Conservation (phyloP, 2,329 filamentous ascomycete genomes). For the Alternaria ethzedia region DNA sequence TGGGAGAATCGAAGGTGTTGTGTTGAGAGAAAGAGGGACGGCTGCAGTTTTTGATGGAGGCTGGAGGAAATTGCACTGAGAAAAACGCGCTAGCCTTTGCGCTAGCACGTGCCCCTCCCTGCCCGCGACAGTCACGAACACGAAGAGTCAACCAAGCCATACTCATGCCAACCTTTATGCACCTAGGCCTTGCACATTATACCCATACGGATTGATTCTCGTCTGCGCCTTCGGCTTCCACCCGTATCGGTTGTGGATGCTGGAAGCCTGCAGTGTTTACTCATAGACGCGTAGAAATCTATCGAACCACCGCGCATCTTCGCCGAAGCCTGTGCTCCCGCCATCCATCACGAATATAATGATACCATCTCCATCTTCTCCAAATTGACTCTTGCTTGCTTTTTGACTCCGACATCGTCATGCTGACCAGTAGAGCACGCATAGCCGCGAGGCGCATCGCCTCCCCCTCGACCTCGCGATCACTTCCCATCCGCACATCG, state of each 20-base stretch:
- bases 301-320: conserved; percentile 33
- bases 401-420: conserved; percentile 21
- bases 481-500: conserved; percentile 22
- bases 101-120: conserved; percentile 20
- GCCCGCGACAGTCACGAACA: not conserved
- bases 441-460: conserved; percentile 45
- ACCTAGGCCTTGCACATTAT: not conserved
- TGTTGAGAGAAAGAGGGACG: conserved; percentile 18
- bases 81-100: conserved; percentile 21
- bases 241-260: not conserved
- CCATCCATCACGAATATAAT: conserved; percentile 33
- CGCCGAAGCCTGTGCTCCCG: conserved; percentile 26
- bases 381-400: conserved; percentile 1
- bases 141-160: not conserved
- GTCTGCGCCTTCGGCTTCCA: not conserved
- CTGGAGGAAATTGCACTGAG: conserved; percentile 25
- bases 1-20: conserved; percentile 20
- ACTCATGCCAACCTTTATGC: not conserved
- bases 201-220: not conserved
- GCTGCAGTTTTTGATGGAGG: conserved; percentile 25
- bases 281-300: conserved; percentile 21
- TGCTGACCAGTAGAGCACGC: conserved; percentile 47
- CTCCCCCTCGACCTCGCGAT: conserved; percentile 19
- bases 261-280: conserved; percentile 6
- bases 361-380: conserved; percentile 12